phyloP scores from a whole-genome alignment of 208 protist genomes.

The Leishmania martiniquensis region DNA sequence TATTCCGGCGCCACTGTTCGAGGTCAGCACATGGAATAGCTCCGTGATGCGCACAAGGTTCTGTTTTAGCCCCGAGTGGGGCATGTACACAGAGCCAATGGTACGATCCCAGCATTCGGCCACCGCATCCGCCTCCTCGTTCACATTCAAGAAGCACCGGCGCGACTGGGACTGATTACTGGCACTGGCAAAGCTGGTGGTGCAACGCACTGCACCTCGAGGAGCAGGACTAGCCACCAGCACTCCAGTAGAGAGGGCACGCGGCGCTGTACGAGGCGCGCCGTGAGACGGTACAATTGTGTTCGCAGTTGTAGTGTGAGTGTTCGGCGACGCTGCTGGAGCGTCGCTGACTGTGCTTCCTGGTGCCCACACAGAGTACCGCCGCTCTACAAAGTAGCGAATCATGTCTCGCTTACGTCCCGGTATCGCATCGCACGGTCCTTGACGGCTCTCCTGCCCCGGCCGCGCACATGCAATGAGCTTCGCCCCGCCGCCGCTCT shows the following conservation, averaged over 20 bases:
- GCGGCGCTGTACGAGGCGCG: not conserved
- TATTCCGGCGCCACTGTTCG: conserved; percentile 37
- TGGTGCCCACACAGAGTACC: conserved; percentile 24
- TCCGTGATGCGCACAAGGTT: conserved; percentile 35
- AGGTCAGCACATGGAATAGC: conserved; percentile 59
- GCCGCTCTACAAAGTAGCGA: conserved; percentile 37
- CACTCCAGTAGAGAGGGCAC: not conserved
- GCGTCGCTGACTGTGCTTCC: not conserved
- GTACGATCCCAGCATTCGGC: conserved; percentile 52
- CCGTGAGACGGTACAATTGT: not conserved
- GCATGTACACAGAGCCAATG: conserved; percentile 50
- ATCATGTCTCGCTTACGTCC: conserved; percentile 65
- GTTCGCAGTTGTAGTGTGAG: too few species aligned
- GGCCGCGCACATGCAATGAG: not conserved
- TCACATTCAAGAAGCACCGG: conserved; percentile 7
- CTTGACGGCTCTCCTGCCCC: not conserved
- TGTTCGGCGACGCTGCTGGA: not conserved
- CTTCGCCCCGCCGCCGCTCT: not conserved
- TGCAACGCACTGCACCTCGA: not conserved
- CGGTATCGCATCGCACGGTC: conserved; percentile 28
- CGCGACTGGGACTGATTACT: not conserved
- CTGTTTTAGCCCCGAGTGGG: conserved; percentile 38
- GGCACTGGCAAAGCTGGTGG: not conserved
- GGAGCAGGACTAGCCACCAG: not conserved
- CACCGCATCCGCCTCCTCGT: conserved; percentile 27